Conservation (phyloP, 441 rosid genomes). For the Omphalea diandra region DNA sequence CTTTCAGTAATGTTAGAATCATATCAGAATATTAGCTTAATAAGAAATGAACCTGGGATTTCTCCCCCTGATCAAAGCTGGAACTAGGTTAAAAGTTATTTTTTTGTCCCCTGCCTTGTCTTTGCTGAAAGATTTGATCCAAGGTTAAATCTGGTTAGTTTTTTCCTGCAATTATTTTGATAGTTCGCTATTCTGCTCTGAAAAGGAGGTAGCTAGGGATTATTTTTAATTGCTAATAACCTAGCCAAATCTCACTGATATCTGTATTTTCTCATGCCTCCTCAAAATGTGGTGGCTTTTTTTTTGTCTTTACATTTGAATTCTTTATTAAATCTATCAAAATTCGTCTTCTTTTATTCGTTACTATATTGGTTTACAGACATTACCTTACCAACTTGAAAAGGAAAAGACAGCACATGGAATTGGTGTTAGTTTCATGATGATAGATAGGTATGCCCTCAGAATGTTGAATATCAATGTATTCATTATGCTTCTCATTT, state of each 20-base stretch:
- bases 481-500: not conserved
- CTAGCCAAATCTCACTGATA: not conserved
- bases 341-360: not conserved
- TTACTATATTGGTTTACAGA: slow-evolving; percentile 35
- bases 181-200: too few species aligned
- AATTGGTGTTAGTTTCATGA: slow-evolving; percentile 45
- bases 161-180: not conserved
- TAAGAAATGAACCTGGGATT: not conserved
- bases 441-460: slow-evolving; percentile 64
- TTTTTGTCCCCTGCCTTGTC: not conserved
- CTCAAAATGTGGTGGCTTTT: not conserved
- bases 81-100: slow-evolving; percentile 6
- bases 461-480: not conserved
- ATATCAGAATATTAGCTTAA: too few species aligned
- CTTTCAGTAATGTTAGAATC: too few species aligned
- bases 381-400: slow-evolving; percentile 51
- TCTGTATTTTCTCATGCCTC: not conserved
- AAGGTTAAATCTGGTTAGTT: not conserved
- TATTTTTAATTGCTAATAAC: not conserved
- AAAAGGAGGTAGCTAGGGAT: not conserved
- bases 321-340: not conserved
- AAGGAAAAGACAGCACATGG: slow-evolving; percentile 49
- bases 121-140: not conserved
- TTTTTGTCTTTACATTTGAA: not conserved
- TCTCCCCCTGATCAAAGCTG: too few species aligned